These are phyloP conservation scores for Penicillium aurantiogriseum DNA, from an alignment of 2,329 filamentous ascomycete genomes.

Conservation along the genomic window DNA sequence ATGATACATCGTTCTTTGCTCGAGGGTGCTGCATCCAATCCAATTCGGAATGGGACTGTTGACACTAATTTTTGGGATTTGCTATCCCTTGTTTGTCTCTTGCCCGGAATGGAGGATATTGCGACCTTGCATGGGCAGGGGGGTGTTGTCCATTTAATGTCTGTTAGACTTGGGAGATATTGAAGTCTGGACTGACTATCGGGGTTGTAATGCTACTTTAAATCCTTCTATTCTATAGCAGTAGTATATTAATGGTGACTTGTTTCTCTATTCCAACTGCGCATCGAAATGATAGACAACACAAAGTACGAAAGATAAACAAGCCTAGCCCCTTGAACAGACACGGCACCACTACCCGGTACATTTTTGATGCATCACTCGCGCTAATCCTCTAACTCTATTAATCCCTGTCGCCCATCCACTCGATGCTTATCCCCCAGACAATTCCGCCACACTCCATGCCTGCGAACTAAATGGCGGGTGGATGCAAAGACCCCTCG, in stretches of 20 bases:
- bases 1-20: conserved; percentile 22
- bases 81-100: conserved; percentile 23
- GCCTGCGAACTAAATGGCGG: neutral
- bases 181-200: neutral
- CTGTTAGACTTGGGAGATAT: neutral
- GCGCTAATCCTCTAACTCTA: neutral
- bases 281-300: neutral
- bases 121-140: conserved; percentile 25
- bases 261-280: neutral
- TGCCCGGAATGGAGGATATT: conserved; percentile 17
- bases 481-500: conserved; percentile 4
- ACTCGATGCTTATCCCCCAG: conserved; percentile 8
- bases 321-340: neutral
- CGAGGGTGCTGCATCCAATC: neutral
- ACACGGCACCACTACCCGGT: neutral
- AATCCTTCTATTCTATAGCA: neutral
- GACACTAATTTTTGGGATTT: conserved; percentile 1
- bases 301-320: neutral
- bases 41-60: conserved; percentile 6
- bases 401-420: neutral
- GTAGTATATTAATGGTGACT: no score
- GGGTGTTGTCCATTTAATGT: conserved; percentile 3
- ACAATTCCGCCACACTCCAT: conserved; percentile 3
- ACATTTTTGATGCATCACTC: conserved; percentile 6
- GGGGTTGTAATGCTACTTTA: neutral